Conservation (phyloP, 2,329 filamentous ascomycete genomes). For the Onygena corvina region DNA sequence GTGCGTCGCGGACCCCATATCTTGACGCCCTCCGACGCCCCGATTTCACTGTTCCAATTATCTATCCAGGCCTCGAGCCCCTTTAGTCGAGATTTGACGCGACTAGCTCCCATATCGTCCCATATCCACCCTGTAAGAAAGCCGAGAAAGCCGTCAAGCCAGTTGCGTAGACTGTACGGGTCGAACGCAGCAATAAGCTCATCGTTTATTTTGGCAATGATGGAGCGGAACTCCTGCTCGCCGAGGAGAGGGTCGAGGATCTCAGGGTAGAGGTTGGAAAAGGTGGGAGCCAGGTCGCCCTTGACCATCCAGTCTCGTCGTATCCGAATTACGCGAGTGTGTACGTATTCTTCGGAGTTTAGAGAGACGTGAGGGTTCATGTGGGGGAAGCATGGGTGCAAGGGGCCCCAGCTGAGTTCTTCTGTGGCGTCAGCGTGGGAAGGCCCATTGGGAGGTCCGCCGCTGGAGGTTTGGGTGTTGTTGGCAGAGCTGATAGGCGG, state of each 20-base stretch:
- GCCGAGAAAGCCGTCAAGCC: constrained; percentile 67
- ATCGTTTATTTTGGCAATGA: constrained; percentile 72
- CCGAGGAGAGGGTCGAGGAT: constrained; percentile 77
- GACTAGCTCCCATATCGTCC: constrained; percentile 75
- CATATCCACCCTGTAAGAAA: constrained; percentile 84
- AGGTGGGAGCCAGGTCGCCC: constrained; percentile 83
- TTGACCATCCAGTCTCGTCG: constrained; percentile 80
- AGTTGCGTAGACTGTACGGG: constrained; percentile 63
- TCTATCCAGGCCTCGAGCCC: constrained; percentile 71
- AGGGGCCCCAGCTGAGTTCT: constrained; percentile 78
- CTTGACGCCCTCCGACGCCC: constrained; percentile 51
- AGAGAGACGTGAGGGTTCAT: constrained; percentile 80
- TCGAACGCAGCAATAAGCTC: constrained; percentile 66
- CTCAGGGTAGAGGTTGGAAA: constrained; percentile 90
- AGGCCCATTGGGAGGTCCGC: constrained; percentile 21
- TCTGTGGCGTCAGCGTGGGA: constrained; percentile 38
- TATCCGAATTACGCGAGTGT: constrained; percentile 82
- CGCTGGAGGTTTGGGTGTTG: constrained; percentile 14
- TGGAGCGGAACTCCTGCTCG: constrained; percentile 72
- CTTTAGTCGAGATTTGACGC: constrained; percentile 58
- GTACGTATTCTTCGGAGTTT: constrained; percentile 58
- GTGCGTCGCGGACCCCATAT: constrained; percentile 70
- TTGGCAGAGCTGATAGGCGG: constrained; percentile 17
- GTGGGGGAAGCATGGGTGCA: constrained; percentile 89
- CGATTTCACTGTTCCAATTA: constrained; percentile 63